Evolutionary conservation across 352 stramenopile genomes (phyloP), one percentile per base, ranked within the genome.

Genomic region (Globisporangium splendens): DNA sequence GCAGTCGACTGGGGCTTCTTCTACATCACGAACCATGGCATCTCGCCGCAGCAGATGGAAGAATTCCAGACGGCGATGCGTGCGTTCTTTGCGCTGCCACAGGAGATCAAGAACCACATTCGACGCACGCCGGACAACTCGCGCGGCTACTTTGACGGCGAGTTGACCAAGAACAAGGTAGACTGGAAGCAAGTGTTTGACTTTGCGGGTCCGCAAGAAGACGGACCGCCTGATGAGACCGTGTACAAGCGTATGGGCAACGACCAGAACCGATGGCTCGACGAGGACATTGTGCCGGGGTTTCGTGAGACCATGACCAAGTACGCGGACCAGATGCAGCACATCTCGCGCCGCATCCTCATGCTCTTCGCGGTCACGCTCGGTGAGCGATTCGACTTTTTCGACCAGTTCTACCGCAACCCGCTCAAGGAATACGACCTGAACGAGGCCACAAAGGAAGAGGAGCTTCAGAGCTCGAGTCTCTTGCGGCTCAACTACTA

Each of bases 131-230:
- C 63, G 41, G 73, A 63, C 21, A 98, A 98, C 78, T 75, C 89
- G 39, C 77, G 89, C 54, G 94, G 95, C 14, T 98, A 89, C 67
- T 97, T 97, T 71, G 89, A 98, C 61, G 83, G 96, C 63, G 95
- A 98, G 63, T 69, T 98, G 28, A 98, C 94, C 38, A 98, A 98
- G 75, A 89, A 96, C 67, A 92, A 85, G 54, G 73, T 68, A 20
- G 94, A 98, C 71, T 97, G 88, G 88, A 98, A 98, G 50, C 81
- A 97, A 64, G 73, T 64, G 10, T 74, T 97, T 17, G 92, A 97
- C 77, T 78, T 79, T 50, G 65, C 67, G 17, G 74, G 74, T 1
- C 67, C n/a, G 1, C 62, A 78, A 14, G 73, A 86, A 17, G 73
- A 86, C 31, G 67, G 60, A 1, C 47, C 68, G 1, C 69, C 82